These are phyloP conservation scores for Mycena vitilis DNA, from an alignment of 768 basidiomycete genomes.

Conservation along the genomic window DNA sequence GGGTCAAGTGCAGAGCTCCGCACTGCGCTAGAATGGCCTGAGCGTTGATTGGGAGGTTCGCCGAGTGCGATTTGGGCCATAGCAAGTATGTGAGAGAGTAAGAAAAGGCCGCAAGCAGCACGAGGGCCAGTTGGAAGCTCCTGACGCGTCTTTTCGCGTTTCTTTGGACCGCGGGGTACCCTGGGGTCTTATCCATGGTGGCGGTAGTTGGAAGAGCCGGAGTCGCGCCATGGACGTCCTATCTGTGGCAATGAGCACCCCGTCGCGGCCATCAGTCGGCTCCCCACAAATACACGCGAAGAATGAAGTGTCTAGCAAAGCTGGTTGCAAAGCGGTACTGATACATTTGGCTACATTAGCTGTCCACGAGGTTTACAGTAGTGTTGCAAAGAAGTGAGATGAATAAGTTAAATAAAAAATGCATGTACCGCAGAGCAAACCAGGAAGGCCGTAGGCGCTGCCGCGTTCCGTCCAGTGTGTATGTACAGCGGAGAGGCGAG, in stretches of 20 bases:
- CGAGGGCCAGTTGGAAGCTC: conserved; percentile 3
- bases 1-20: conserved; percentile 21
- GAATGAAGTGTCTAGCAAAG: no score
- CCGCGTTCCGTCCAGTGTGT: conserved; percentile 6
- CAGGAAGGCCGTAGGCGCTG: neutral
- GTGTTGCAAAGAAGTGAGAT: neutral
- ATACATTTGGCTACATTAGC: conserved; percentile 30
- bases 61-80: conserved; percentile 39
- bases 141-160: conserved; percentile 20
- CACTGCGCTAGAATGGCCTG: conserved; percentile 21
- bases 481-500: neutral
- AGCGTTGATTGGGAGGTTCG: conserved; percentile 21
- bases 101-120: conserved; percentile 4
- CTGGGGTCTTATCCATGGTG: conserved; percentile 15
- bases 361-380: conserved; percentile 21
- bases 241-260: neutral
- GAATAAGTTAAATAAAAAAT: conserved; percentile 26
- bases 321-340: neutral
- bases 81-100: conserved; percentile 21
- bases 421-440: neutral
- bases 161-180: neutral
- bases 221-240: neutral
- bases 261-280: neutral
- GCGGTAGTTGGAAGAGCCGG: neutral
- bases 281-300: no score